Base-by-base conservation (phyloP, 208 protist species). In the Crithidia sp. region DNA sequence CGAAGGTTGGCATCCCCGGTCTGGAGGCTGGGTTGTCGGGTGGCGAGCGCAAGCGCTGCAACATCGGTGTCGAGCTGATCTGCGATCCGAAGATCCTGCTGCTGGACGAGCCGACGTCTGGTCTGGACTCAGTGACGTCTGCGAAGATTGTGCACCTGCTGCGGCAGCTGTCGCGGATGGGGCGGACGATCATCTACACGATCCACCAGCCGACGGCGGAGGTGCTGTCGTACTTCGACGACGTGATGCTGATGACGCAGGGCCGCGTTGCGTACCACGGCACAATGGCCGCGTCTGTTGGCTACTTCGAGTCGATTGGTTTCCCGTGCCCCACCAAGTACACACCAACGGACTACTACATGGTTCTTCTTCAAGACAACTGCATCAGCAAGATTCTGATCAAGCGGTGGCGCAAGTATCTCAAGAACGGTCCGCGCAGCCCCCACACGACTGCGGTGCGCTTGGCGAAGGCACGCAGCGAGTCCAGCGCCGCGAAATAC, bases 131-230 rank as follows among this genome's bases (percentile, higher is more conserved):
- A 6, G 76, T 90, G 41, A 95, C 83, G 36, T 95, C 96, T 7
- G 85, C 77, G n/a, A 88, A 87, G 55, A 79, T 98, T 36, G 86
- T 97, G 19, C 76, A 94, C 41, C 78, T 89, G 52, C 67, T 98
- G 40, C 84, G 82, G 10, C 75, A 87, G 36, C 77, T 99, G 49
- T 79, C 94, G 36, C 83, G 74, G 55, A 74, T 69, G 44, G 94
- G 90, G 41, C 82, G 93, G 62, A 97, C 96, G 36, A 82, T 99
- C 19, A 86, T 98, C 37, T 91, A 87, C 76, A 98, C 94, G 36
- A 98, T 99, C 76, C 97, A 99, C 69, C 96, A 98, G 84, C 97
- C 97, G n/a, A 90, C 86, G 5, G 84, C 87, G 8, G 90, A 96
- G 59, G 84, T 97, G 60, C 93, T 98, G 58, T 73, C 49, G 14